Base-by-base conservation (phyloP, 257 asterid species). In the Cordia subcordata region DNA sequence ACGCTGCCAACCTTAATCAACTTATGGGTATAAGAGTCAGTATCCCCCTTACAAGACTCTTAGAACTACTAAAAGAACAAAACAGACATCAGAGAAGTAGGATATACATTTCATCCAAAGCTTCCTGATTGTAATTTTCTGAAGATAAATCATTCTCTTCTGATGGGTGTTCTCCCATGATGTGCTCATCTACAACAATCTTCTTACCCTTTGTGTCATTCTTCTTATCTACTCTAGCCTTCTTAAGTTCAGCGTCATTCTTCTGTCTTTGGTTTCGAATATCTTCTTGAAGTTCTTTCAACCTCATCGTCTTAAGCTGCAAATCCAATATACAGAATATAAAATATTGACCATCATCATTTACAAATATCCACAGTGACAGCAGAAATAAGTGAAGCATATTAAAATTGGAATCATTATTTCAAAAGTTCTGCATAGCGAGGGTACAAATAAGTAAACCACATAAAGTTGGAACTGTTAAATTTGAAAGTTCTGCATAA, bases 1-100 rank as follows among this genome's bases (percentile, higher is more conserved):
- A 93, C 51, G 96, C 99, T 64, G 96, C 99, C 90, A 86, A 74
- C 92, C 99, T 93, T 81, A 67, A 85, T 77, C 73, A 85, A 67
- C 79, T 80, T 74, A 77, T 52, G 60, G 59, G 59, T 49, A 42
- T 23, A 53, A 18, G 71, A 58, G 69, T 76, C 74, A 75, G 77
- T 73, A 68, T 45, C 40, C 55, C 67, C 58, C 58, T 56, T 44
- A 37, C 40, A 47, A 16, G 39, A 44, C 20, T 58, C 64, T 55
- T 50, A 69, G 32, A 22, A 51, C 47, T 55, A 42, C 42, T 39
- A 32, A 44, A 21, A 60, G 60, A 1, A 46, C 23, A 53, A 65
- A 19, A 42, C 40, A 64, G 55, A 21, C 40, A 53, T 39, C 17
- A n/a, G n/a, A n/a, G 13, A 14, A 61, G 35, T 11, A 49, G 19